Evolutionary conservation across 441 rosid genomes (phyloP), one percentile per base, ranked within the genome.

Genomic region (Eutrema salsugineum): DNA sequence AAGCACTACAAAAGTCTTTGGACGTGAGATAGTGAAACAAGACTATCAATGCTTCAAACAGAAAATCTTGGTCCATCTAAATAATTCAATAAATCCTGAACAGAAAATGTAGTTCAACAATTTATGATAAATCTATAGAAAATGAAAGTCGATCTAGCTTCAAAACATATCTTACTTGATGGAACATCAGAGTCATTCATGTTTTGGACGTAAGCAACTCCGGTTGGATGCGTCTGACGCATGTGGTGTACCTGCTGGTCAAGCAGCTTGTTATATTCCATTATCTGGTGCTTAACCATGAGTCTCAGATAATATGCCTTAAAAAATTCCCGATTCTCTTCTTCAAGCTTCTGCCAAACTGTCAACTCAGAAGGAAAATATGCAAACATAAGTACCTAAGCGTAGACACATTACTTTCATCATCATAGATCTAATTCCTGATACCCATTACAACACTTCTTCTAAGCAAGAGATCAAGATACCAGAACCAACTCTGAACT

Each of bases 291-390:
- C 86, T 93, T 93, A 66, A 93, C 87, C 80, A 72, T 83, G 73
- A 91, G 79, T 68, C 94, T 91, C 64, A 91, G 76, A 80, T 90
- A 81, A 80, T 93, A 93, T n/a, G 95, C 95, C 70, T 83, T 79
- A 78, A 93, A 93, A 78, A 93, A 93, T 7, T 91, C 97, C 14
- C 77, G 76, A 78, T 93, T 93, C 80, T 93, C 94, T 81, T 93
- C 98, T 79, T 93, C 95, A 63, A 93, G 98, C 84, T 90, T 90
- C 85, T 93, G 87, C 98, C 98, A 93, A 78, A 93, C 98, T 93
- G 78, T 56, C 68, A 81, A 50, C 33, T 54, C 71, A 58, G 12
- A 58, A 71, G 72, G 27, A 39, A 65, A 35, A 38, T 11, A 32
- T 50, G 58, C 19, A 7, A 19, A 5, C 35, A 49, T 11, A 22